phyloP scores from a whole-genome alignment of 2,329 filamentous ascomycete genomes.

The Penicillium sclerotigenum region DNA sequence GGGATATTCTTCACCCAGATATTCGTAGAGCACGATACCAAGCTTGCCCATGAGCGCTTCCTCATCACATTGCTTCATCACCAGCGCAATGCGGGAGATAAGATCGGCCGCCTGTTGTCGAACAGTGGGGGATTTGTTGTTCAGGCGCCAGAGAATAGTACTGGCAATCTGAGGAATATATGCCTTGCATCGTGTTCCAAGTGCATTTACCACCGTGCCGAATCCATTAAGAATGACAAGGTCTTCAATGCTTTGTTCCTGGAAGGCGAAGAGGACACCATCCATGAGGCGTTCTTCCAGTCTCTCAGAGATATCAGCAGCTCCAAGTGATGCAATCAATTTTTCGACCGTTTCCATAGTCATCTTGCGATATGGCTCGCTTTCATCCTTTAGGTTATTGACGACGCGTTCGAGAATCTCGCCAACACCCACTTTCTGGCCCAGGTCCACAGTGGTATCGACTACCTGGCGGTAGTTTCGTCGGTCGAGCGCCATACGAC shows the following conservation, averaged over 20 bases:
- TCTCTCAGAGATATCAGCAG: conserved; percentile 88
- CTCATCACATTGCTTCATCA: conserved; percentile 98
- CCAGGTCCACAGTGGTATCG: conserved; percentile 94
- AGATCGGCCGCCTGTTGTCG: conserved; percentile 95
- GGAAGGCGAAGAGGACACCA: conserved; percentile 92
- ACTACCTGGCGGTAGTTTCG: conserved; percentile 97
- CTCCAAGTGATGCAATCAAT: conserved; percentile 85
- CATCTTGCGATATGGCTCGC: conserved; percentile 98
- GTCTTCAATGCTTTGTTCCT: conserved; percentile 96
- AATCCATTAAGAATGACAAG: conserved; percentile 96
- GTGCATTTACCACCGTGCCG: conserved; percentile 91
- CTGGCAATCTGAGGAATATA: conserved; percentile 96
- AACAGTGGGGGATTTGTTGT: conserved; percentile 96
- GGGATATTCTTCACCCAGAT: conserved; percentile 96
- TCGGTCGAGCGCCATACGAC: conserved; percentile 94
- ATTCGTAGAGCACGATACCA: conserved; percentile 92
- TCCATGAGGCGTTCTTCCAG: conserved; percentile 93
- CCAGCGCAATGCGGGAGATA: conserved; percentile 94
- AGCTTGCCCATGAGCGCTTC: conserved; percentile 95
- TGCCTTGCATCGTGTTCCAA: conserved; percentile 89
- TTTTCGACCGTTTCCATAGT: conserved; percentile 98
- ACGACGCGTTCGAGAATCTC: conserved; percentile 94
- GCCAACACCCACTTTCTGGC: conserved; percentile 94
- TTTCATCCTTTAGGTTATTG: conserved; percentile 95
- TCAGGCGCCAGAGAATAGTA: conserved; percentile 92